These are phyloP conservation scores for Narthecium ossifragum DNA, from an alignment of 106 monocot species.

Conservation along the genomic window DNA sequence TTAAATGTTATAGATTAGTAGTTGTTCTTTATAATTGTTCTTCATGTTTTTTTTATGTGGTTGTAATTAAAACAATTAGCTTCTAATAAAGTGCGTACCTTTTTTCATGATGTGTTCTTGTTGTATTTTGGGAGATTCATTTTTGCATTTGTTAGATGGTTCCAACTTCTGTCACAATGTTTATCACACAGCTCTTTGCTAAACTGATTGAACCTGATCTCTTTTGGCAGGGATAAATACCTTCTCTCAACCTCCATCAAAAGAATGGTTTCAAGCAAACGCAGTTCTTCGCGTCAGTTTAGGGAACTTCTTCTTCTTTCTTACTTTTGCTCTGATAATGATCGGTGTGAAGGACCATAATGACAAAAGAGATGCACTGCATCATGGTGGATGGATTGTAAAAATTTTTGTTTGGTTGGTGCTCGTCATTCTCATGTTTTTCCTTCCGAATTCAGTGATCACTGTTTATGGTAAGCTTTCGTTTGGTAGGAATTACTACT, in stretches of 20 bases:
- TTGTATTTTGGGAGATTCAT: no score
- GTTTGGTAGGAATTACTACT: no score
- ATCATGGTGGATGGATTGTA: constrained; percentile 91
- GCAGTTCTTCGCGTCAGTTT: constrained; percentile 89
- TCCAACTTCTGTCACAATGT: no score
- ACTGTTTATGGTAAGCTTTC: constrained; percentile 61
- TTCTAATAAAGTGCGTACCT: no score
- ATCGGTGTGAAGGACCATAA: constrained; percentile 94
- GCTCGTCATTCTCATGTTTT: constrained; percentile 82
- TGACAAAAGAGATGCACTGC: constrained; percentile 79
- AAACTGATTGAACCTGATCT: no score
- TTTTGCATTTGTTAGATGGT: no score
- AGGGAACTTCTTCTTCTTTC: constrained; percentile 93
- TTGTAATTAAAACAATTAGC: no score
- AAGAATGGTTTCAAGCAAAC: constrained; percentile 91
- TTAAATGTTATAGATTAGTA: no score
- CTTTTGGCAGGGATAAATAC: constrained; percentile 87
- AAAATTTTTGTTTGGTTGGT: constrained; percentile 67
- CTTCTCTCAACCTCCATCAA: constrained; percentile 52
- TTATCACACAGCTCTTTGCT: no score
- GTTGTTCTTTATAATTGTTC: no score
- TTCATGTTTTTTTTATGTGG: no score
- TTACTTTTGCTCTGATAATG: constrained; percentile 69
- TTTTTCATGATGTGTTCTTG: no score
- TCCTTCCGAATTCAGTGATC: constrained; percentile 73